phyloP scores from a whole-genome alignment of 495 filamentous ascomycete genomes.

The Aspergillus ostianus region DNA sequence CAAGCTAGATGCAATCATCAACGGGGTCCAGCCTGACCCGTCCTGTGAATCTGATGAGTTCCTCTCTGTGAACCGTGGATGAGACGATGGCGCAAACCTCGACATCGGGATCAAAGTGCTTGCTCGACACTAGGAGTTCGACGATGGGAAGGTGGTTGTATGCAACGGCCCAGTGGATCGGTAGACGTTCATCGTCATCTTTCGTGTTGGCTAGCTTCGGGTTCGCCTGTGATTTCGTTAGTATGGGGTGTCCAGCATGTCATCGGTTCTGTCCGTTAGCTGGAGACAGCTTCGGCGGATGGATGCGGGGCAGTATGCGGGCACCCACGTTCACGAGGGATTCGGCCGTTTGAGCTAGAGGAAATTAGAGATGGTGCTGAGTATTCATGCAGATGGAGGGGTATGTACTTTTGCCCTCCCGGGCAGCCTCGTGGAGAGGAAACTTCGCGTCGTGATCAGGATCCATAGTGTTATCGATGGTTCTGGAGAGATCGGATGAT shows the following conservation, averaged over 20 bases:
- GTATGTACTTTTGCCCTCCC: slow-evolving; percentile 78
- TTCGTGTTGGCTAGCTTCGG: slow-evolving; percentile 69
- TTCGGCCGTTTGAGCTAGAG: slow-evolving; percentile 63
- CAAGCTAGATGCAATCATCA: slow-evolving; percentile 89
- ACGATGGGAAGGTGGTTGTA: slow-evolving; percentile 77
- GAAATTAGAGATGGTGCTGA: slow-evolving; percentile 11
- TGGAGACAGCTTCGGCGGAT: slow-evolving; percentile 15
- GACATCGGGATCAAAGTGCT: slow-evolving; percentile 83
- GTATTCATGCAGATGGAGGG: slow-evolving; percentile 12
- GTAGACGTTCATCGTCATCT: slow-evolving; percentile 87
- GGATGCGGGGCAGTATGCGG: slow-evolving; percentile 35
- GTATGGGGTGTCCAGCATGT: not conserved
- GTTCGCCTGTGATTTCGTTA: slow-evolving; percentile 56
- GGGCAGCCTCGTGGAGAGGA: slow-evolving; percentile 83
- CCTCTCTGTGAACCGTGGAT: not conserved
- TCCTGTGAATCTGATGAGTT: slow-evolving; percentile 52
- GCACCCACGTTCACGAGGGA: slow-evolving; percentile 68
- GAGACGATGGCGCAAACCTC: slow-evolving; percentile 50
- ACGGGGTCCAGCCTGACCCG: slow-evolving; percentile 85
- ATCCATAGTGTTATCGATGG: slow-evolving; percentile 32
- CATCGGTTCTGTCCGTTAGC: not conserved
- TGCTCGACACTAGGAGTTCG: slow-evolving; percentile 61
- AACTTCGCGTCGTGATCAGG: slow-evolving; percentile 57
- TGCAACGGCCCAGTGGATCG: slow-evolving; percentile 93
- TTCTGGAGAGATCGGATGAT: slow-evolving; percentile 5